Conservation (phyloP, 768 basidiomycete genomes). For the Royoungia palumana region DNA sequence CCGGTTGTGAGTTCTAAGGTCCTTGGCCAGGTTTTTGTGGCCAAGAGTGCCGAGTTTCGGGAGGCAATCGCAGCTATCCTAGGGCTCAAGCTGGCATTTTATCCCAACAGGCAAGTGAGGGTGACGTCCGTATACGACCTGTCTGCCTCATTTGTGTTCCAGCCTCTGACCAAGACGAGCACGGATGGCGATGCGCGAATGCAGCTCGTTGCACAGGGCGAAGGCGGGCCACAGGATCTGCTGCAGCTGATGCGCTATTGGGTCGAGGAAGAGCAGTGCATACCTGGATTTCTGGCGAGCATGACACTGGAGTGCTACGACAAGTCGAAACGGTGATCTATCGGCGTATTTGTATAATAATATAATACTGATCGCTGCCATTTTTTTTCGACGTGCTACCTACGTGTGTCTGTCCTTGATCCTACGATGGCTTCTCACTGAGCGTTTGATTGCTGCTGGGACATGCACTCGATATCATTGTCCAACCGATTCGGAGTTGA, state of each 20-base stretch:
- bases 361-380: not conserved
- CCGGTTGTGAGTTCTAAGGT: no score
- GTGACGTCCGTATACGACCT: conserved; percentile 91
- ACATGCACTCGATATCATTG: no score
- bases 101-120: conserved; percentile 84
- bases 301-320: conserved; percentile 88
- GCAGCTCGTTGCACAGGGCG: conserved; percentile 72
- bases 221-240: conserved; percentile 71
- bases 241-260: conserved; percentile 78
- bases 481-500: no score
- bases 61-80: conserved; percentile 87
- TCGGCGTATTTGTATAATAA: no score
- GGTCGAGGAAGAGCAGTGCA: conserved; percentile 82
- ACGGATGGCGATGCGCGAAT: conserved; percentile 47
- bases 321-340: conserved; percentile 46
- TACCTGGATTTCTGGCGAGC: conserved; percentile 86
- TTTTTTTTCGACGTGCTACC: not conserved
- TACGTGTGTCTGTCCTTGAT: no score
- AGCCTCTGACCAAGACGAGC: conserved; percentile 46
- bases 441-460: no score
- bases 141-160: conserved; percentile 83
- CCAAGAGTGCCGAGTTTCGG: conserved; percentile 87
- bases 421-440: no score
- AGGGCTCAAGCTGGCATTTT: conserved; percentile 89
- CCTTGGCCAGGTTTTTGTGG: conserved; percentile 63